These are phyloP conservation scores for Mediolabrus comicus DNA, from an alignment of 108 stramenopile genomes.

Conservation along the genomic window DNA sequence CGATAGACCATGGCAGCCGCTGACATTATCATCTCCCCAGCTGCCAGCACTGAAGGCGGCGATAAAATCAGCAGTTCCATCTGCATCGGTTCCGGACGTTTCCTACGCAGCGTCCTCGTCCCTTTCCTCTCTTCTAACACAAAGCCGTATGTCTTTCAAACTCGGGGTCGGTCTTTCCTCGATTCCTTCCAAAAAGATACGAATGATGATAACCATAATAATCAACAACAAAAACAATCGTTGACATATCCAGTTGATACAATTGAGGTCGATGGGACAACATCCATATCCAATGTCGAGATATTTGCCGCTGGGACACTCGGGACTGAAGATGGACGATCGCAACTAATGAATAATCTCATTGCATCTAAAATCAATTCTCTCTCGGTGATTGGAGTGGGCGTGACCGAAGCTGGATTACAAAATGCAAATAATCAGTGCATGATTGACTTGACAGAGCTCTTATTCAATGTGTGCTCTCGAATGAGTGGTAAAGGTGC, in stretches of 20 bases:
- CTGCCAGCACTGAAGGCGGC: neutral
- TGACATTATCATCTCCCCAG: neutral
- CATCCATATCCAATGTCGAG: constrained; percentile 44
- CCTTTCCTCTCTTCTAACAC: constrained; percentile 53
- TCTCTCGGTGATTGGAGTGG: constrained; percentile 71
- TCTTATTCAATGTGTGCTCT: constrained; percentile 31
- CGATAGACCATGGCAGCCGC: neutral
- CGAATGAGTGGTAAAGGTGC: neutral
- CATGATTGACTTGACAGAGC: constrained; percentile 70
- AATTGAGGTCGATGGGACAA: constrained; percentile 51
- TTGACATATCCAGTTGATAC: constrained; percentile 70
- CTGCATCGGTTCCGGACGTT: constrained; percentile 86
- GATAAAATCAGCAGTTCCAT: constrained; percentile 43
- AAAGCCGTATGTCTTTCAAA: constrained; percentile 67
- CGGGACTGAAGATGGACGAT: constrained; percentile 52
- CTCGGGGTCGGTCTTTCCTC: constrained; percentile 71
- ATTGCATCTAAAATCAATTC: constrained; percentile 20
- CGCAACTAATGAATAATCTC: constrained; percentile 40
- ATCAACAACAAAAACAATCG: neutral
- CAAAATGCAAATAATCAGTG: constrained; percentile 51
- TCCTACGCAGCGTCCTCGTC: constrained; percentile 83
- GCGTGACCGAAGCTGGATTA: constrained; percentile 90
- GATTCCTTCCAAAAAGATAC: constrained; percentile 42
- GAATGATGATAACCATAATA: neutral
- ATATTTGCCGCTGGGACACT: constrained; percentile 68